Conservation (phyloP, 306 rosid genomes). For the Luffa aegyptiaca region DNA sequence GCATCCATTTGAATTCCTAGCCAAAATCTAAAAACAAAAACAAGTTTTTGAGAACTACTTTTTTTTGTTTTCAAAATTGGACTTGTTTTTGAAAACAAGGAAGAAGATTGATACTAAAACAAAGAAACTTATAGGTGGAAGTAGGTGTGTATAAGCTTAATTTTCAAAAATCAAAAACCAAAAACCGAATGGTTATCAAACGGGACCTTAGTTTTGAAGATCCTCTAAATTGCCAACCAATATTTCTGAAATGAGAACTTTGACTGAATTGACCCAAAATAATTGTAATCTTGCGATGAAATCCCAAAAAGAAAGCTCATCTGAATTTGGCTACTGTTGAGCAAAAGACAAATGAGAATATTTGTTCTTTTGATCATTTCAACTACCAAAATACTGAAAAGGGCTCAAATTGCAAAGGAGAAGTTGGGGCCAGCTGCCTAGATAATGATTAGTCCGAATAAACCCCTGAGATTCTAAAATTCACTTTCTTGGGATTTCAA, state of each 20-base stretch:
- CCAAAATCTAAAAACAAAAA: too few relatives aligned
- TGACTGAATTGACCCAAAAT: background rate
- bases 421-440: background rate
- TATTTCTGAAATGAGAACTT: background rate
- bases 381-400: background rate
- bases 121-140: too few relatives aligned
- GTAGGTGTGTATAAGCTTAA: too few relatives aligned
- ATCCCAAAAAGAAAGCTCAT: background rate
- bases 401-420: too few relatives aligned
- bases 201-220: background rate
- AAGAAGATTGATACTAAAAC: too few relatives aligned
- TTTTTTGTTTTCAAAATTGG: too few relatives aligned
- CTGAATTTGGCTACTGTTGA: background rate
- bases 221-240: background rate
- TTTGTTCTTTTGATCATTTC: background rate
- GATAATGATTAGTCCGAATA: background rate
- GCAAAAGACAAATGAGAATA: background rate
- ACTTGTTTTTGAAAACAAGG: too few relatives aligned
- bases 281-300: background rate
- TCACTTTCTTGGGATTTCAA: too few relatives aligned
- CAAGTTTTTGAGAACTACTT: too few relatives aligned
- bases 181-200: too few relatives aligned
- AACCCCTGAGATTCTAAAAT: background rate
- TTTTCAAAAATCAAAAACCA: too few relatives aligned
- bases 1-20: too few relatives aligned